Percentiles rank a stretch among this genome's conserved stretches.
These are phyloP conservation scores for Neofusicoccum kwambonambiense DNA, from an alignment of 2,329 filamentous ascomycete genomes.

Conservation along the genomic window DNA sequence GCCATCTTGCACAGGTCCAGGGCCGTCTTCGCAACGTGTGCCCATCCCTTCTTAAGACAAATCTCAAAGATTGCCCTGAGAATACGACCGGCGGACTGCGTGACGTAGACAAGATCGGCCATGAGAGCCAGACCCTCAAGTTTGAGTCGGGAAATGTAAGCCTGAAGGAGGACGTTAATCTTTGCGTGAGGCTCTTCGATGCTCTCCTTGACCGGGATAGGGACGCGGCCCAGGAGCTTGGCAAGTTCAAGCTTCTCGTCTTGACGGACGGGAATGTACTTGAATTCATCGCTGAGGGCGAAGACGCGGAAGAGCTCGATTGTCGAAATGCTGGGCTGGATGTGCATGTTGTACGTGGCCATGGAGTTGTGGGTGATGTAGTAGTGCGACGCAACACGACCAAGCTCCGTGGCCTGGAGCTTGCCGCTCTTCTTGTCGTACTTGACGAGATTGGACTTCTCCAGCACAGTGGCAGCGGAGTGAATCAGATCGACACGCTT, in stretches of 20 bases:
- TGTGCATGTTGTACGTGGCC: constrained; percentile 93
- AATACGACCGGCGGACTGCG: constrained; percentile 95
- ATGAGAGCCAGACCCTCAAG: constrained; percentile 92
- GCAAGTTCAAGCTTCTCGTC: constrained; percentile 96
- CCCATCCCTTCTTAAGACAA: constrained; percentile 94
- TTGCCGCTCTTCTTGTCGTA: constrained; percentile 93
- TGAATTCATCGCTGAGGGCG: constrained; percentile 94
- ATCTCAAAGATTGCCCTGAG: constrained; percentile 96
- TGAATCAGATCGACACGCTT: constrained; percentile 97
- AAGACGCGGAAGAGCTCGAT: constrained; percentile 98
- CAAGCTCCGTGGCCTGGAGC: constrained; percentile 87
- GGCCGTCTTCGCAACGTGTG: constrained; percentile 86
- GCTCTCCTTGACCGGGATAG: constrained; percentile 95
- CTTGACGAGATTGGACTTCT: constrained; percentile 85
- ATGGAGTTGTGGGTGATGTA: constrained; percentile 97
- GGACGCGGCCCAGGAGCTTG: constrained; percentile 84
- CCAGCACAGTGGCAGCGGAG: constrained; percentile 82
- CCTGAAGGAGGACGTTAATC: constrained; percentile 95
- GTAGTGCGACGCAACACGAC: constrained; percentile 94
- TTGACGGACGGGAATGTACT: constrained; percentile 95
- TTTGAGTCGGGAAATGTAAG: constrained; percentile 92
- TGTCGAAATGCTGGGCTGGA: constrained; percentile 86
- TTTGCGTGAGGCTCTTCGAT: constrained; percentile 97
- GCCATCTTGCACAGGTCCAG: constrained; percentile 98
- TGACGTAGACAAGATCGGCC: constrained; percentile 98